Percentiles rank a stretch among this genome's conserved stretches.
Evolutionary conservation across 1,284 basidiomycete species (phyloP).

Genomic region (Ceratobasidium theobromae): DNA sequence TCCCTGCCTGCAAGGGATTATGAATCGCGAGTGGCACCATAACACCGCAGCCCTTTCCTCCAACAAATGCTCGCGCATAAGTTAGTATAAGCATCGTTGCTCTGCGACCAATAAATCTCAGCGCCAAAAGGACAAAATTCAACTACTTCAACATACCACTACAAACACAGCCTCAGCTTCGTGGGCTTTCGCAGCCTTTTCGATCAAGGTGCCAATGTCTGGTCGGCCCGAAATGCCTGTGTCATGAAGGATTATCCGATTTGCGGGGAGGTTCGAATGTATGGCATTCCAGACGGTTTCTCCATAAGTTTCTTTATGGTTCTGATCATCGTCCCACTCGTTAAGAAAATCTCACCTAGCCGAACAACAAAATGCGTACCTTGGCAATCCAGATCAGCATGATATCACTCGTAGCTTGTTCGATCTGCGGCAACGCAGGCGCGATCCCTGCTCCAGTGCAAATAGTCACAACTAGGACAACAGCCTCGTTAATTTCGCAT

Average conservation of each 20-base stretch:
- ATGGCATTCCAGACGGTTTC: slow-evolving; percentile 25
- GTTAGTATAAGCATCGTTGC: slow-evolving; percentile 23
- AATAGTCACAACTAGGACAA: slow-evolving; percentile 9
- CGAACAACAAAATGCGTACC: not conserved
- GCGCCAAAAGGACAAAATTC: not conserved
- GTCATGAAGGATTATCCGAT: slow-evolving; percentile 19
- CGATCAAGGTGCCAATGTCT: slow-evolving; percentile 15
- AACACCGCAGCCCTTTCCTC: slow-evolving; percentile 26
- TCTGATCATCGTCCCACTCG: no score
- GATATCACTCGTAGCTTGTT: slow-evolving; percentile 26
- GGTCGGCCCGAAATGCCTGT: slow-evolving; percentile 18
- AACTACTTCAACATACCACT: not conserved
- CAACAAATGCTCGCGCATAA: slow-evolving; percentile 20
- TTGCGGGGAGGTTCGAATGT: not conserved
- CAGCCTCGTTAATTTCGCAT: not conserved
- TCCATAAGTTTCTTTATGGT: slow-evolving; percentile 17
- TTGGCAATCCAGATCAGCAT: slow-evolving; percentile 29
- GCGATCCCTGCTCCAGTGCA: slow-evolving; percentile 28
- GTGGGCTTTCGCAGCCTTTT: slow-evolving; percentile 13
- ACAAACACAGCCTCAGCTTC: slow-evolving; percentile 25
- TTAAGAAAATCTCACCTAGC: no score
- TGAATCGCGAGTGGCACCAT: slow-evolving; percentile 22
- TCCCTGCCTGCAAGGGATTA: not conserved
- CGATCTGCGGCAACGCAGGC: slow-evolving; percentile 24
- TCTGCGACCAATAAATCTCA: not conserved